Conservation (phyloP, 768 basidiomycete genomes). For the Cystofilobasidium ferigula region DNA sequence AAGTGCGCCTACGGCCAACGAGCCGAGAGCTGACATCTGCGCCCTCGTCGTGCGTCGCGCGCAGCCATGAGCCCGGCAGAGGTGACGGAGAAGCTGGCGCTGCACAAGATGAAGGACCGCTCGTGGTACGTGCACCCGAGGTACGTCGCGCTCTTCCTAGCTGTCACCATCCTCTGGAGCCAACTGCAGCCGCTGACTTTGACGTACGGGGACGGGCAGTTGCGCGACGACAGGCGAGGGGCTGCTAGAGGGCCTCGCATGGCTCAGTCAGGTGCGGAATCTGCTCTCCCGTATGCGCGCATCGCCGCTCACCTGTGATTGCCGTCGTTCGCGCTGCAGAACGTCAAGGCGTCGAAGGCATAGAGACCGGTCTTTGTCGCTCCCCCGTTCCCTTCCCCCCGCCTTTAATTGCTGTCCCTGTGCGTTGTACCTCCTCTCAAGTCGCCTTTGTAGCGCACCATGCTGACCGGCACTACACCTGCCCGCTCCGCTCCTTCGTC, state of each 20-base stretch:
- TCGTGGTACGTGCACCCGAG: slow-evolving; percentile 99
- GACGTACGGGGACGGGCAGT: slow-evolving; percentile 40
- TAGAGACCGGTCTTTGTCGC: too few relatives aligned
- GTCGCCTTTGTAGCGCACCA: too few relatives aligned
- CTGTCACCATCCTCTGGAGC: neutral
- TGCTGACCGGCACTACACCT: too few relatives aligned
- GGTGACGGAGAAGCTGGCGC: slow-evolving; percentile 89
- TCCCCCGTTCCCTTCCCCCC: too few relatives aligned
- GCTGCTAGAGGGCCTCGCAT: slow-evolving; percentile 65
- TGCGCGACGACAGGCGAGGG: slow-evolving; percentile 96
- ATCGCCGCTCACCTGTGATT: too few relatives aligned
- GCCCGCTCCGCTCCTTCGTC: too few relatives aligned
- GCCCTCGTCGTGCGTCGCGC: slow-evolving; percentile 4
- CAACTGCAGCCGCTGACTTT: neutral
- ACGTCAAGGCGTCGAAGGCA: too few relatives aligned
- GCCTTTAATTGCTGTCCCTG: too few relatives aligned
- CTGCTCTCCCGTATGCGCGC: neutral
- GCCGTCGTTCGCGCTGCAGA: too few relatives aligned
- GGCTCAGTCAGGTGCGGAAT: slow-evolving; percentile 21
- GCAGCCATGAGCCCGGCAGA: slow-evolving; percentile 98
- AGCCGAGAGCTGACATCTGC: neutral
- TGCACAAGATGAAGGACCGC: slow-evolving; percentile 90
- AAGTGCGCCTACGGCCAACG: neutral
- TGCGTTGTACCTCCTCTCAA: too few relatives aligned
- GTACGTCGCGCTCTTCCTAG: slow-evolving; percentile 42